Conservation (phyloP, 345 rosid genomes). For the Dipteronia dyeriana region DNA sequence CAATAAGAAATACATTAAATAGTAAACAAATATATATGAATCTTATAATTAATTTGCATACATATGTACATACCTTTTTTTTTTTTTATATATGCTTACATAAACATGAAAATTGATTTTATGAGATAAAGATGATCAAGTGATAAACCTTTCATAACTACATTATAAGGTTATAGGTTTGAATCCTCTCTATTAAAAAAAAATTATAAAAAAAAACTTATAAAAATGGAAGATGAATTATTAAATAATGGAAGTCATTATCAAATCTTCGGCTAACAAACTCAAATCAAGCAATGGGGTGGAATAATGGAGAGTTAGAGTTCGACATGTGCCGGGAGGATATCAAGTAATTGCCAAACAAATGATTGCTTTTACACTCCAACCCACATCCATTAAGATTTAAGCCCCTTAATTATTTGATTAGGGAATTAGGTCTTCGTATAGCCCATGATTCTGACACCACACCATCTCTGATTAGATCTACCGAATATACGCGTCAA, state of each 20-base stretch:
- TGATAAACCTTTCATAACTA: too few relatives aligned
- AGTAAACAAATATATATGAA: neutral
- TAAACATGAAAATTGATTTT: too few relatives aligned
- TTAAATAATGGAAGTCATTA: constrained; percentile 8
- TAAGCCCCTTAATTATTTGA: neutral
- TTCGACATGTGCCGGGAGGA: constrained; percentile 32
- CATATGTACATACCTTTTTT: too few relatives aligned
- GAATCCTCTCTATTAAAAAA: too few relatives aligned
- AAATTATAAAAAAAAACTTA: neutral
- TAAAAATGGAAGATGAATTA: neutral
- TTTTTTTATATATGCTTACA: too few relatives aligned
- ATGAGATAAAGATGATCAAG: too few relatives aligned
- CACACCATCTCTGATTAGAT: neutral
- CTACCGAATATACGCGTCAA: too few relatives aligned
- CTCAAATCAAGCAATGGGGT: constrained; percentile 8
- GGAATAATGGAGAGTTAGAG: neutral
- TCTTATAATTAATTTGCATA: neutral
- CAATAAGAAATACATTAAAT: neutral
- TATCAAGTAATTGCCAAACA: constrained; percentile 43
- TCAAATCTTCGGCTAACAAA: constrained; percentile 37
- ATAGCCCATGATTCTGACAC: neutral
- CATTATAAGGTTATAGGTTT: too few relatives aligned
- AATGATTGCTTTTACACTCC: constrained; percentile 1
- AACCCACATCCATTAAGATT: neutral
- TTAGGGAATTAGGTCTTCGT: neutral